phyloP scores from a whole-genome alignment of 495 filamentous ascomycete species.

The Cenococcum geophilum region DNA sequence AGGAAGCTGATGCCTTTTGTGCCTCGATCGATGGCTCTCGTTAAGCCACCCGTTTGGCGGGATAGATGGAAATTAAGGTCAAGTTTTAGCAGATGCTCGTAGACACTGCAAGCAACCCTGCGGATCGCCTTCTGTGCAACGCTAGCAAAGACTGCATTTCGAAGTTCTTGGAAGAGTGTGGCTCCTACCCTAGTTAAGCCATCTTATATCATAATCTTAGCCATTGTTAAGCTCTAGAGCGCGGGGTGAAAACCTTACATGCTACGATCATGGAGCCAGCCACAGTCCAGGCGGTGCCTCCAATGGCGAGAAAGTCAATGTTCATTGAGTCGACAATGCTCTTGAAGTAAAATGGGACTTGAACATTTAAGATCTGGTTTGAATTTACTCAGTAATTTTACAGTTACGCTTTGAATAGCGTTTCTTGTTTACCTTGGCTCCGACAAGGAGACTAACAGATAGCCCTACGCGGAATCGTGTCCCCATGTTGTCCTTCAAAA shows the following conservation, averaged over 20 bases:
- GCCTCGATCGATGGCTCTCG: slow-evolving; percentile 89
- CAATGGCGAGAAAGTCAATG: slow-evolving; percentile 74
- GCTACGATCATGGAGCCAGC: slow-evolving; percentile 90
- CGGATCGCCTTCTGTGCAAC: slow-evolving; percentile 96
- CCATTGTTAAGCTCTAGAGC: not conserved
- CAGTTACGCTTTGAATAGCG: not conserved
- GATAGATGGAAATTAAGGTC: slow-evolving; percentile 91
- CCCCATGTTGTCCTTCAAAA: slow-evolving; percentile 58
- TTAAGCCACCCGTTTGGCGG: slow-evolving; percentile 90
- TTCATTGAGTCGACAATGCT: slow-evolving; percentile 97
- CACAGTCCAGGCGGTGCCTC: slow-evolving; percentile 79
- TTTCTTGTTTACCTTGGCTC: slow-evolving; percentile 60
- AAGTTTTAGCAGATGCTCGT: slow-evolving; percentile 78
- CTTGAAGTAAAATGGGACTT: slow-evolving; percentile 98
- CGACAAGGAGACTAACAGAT: slow-evolving; percentile 72
- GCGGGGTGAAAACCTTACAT: slow-evolving; percentile 43
- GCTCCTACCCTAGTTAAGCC: slow-evolving; percentile 82
- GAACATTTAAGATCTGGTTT: slow-evolving; percentile 78
- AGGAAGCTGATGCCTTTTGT: slow-evolving; percentile 98
- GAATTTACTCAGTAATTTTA: not conserved
- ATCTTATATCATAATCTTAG: slow-evolving; percentile 45
- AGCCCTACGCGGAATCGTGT: slow-evolving; percentile 79
- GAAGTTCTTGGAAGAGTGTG: slow-evolving; percentile 79
- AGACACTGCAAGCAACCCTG: slow-evolving; percentile 83
- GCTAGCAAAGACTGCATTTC: slow-evolving; percentile 93